These are phyloP conservation scores for Eucalyptus pumila DNA, from an alignment of 345 rosid genomes.

Conservation along the genomic window DNA sequence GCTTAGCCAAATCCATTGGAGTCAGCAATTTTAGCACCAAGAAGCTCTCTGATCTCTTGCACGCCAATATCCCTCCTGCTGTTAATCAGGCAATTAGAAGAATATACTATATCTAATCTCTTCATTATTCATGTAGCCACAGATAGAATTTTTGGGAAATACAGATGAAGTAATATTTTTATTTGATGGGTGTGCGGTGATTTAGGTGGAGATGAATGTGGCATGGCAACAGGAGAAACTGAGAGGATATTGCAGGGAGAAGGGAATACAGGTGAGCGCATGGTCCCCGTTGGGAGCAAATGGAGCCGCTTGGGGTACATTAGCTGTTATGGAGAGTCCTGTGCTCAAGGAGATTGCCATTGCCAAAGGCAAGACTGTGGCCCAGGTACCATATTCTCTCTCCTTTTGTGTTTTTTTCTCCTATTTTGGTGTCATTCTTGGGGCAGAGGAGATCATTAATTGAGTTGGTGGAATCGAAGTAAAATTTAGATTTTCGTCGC, in stretches of 20 bases:
- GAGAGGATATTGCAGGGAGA: background rate
- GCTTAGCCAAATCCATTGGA: conserved; percentile 16
- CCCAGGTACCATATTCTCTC: background rate
- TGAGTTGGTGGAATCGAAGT: background rate
- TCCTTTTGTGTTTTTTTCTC: background rate
- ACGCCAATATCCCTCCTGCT: conserved; percentile 5
- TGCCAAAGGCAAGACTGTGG: background rate
- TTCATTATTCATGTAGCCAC: background rate
- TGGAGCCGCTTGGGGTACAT: conserved; percentile 6
- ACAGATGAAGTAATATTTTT: background rate
- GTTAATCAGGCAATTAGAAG: conserved; percentile 8
- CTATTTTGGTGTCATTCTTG: background rate
- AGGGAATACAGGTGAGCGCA: conserved; percentile 1
- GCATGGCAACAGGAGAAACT: conserved; percentile 9
- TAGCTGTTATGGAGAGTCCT: background rate
- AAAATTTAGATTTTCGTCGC: background rate
- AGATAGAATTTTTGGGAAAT: background rate
- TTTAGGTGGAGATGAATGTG: conserved; percentile 4
- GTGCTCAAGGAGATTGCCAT: background rate
- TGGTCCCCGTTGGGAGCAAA: conserved; percentile 5
- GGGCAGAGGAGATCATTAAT: too few relatives aligned
- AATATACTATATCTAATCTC: background rate
- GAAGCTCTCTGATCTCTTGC: background rate
- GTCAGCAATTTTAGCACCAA: conserved; percentile 13
- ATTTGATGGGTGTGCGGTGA: background rate